Percentiles rank a stretch among this genome's conserved stretches.
Evolutionary conservation across 352 stramenopile genomes (phyloP).

Genomic region (Pythium aphanidermatum): DNA sequence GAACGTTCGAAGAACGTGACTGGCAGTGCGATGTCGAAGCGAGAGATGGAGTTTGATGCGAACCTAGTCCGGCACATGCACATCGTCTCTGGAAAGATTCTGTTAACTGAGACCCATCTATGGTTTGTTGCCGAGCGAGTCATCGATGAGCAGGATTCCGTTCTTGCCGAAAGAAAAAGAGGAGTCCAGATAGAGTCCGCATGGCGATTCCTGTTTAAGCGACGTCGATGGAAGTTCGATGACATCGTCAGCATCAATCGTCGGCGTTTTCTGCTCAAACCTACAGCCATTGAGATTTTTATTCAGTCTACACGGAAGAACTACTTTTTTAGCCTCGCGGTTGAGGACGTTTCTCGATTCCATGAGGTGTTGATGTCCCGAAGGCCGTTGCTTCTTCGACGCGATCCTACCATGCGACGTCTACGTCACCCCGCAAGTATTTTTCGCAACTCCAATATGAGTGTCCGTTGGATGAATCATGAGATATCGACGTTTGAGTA

Average conservation of each 20-base stretch:
- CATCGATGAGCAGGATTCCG: conserved; percentile 66
- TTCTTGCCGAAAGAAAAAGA: conserved; percentile 48
- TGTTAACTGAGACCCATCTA: conserved; percentile 44
- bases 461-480: conserved; percentile 62
- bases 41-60: conserved; percentile 38
- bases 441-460: conserved; percentile 75
- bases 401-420: conserved; percentile 65
- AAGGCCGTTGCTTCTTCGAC: conserved; percentile 52
- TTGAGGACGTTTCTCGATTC: conserved; percentile 47
- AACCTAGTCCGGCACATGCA: conserved; percentile 75
- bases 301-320: conserved; percentile 80
- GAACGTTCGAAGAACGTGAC: background rate
- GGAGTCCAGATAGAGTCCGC: conserved; percentile 29
- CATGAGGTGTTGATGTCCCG: conserved; percentile 61
- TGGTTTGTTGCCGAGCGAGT: conserved; percentile 60
- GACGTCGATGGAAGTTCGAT: conserved; percentile 59
- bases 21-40: conserved; percentile 12
- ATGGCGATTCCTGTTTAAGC: conserved; percentile 73
- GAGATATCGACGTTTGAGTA: conserved; percentile 97
- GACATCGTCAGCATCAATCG: conserved; percentile 67
- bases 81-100: conserved; percentile 55
- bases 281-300: conserved; percentile 76
- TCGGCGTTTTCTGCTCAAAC: conserved; percentile 76
- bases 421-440: conserved; percentile 75
- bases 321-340: conserved; percentile 76